phyloP scores from a whole-genome alignment of 495 filamentous ascomycete genomes.

The Cudoniella acicularis region DNA sequence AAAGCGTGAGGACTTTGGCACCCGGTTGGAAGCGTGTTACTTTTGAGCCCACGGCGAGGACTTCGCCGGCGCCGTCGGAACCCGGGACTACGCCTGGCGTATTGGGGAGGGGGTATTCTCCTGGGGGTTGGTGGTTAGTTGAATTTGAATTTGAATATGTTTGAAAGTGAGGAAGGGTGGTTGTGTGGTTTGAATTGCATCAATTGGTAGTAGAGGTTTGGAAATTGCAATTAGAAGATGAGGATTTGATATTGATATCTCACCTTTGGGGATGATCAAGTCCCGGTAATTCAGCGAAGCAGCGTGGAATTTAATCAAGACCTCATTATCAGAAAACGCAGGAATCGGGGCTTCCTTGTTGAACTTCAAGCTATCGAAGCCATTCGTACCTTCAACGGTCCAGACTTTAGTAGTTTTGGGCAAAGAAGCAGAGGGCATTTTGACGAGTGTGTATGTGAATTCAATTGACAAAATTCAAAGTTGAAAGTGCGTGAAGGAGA shows the following conservation, averaged over 20 bases:
- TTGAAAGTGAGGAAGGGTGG: not conserved
- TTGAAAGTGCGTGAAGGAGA: no score
- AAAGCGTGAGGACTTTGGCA: slow-evolving; percentile 69
- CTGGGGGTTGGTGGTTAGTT: slow-evolving; percentile 35
- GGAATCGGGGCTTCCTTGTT: slow-evolving; percentile 32
- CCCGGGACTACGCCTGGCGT: slow-evolving; percentile 57
- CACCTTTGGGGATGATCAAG: slow-evolving; percentile 66
- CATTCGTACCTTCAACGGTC: slow-evolving; percentile 19
- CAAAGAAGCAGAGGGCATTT: slow-evolving; percentile 6
- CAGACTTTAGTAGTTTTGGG: slow-evolving; percentile 22
- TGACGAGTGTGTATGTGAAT: not conserved
- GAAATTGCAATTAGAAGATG: not conserved
- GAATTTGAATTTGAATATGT: no score
- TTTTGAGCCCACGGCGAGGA: slow-evolving; percentile 63
- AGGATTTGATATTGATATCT: not conserved
- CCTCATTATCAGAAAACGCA: slow-evolving; percentile 59
- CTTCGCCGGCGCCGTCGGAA: slow-evolving; percentile 77
- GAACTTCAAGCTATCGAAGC: slow-evolving; percentile 25
- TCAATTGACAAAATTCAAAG: no score
- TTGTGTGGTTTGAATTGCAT: not conserved
- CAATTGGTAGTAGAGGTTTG: not conserved
- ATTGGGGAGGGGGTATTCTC: slow-evolving; percentile 63
- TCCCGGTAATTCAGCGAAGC: slow-evolving; percentile 84
- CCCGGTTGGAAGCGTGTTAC: slow-evolving; percentile 59
- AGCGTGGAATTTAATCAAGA: slow-evolving; percentile 62